These are phyloP conservation scores for Arthrinium phaeospermum DNA, from an alignment of 2,329 filamentous ascomycete species.

Conservation along the genomic window DNA sequence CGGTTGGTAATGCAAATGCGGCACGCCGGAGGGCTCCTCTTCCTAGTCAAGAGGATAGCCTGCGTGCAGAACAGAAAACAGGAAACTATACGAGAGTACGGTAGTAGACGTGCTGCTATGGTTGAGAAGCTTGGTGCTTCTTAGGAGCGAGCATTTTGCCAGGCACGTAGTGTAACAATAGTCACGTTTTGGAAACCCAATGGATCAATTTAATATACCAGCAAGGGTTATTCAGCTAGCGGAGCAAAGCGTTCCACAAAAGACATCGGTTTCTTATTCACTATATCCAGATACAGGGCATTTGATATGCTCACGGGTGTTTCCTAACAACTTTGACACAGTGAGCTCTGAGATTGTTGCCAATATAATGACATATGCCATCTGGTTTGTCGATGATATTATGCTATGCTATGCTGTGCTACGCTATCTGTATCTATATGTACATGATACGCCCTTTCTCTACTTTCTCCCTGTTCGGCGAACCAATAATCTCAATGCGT, in stretches of 20 bases:
- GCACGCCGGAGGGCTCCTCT: conserved; percentile 67
- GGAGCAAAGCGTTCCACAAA: not conserved
- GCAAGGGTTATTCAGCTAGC: not conserved
- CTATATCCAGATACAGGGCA: not conserved
- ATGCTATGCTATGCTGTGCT: conserved; percentile 29
- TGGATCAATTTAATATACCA: not conserved
- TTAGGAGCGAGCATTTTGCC: not conserved
- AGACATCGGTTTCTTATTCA: not conserved
- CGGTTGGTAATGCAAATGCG: conserved; percentile 28
- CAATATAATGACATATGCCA: not conserved
- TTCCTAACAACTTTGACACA: not conserved
- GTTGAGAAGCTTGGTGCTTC: not conserved
- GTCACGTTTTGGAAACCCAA: not conserved
- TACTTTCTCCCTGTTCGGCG: not conserved
- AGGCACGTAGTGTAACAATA: not conserved
- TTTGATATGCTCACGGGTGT: not conserved
- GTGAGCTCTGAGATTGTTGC: not conserved
- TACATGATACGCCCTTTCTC: conserved; percentile 9
- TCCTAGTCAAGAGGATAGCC: conserved; percentile 82
- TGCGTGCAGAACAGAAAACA: conserved; percentile 75
- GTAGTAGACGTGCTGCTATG: conserved; percentile 34
- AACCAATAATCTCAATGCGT: not conserved
- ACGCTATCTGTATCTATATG: conserved; percentile 15
- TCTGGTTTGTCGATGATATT: not conserved
- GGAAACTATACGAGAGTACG: conserved; percentile 64